Conservation (phyloP, 1,139 yeast species). For the Arxiozyma bovina region DNA sequence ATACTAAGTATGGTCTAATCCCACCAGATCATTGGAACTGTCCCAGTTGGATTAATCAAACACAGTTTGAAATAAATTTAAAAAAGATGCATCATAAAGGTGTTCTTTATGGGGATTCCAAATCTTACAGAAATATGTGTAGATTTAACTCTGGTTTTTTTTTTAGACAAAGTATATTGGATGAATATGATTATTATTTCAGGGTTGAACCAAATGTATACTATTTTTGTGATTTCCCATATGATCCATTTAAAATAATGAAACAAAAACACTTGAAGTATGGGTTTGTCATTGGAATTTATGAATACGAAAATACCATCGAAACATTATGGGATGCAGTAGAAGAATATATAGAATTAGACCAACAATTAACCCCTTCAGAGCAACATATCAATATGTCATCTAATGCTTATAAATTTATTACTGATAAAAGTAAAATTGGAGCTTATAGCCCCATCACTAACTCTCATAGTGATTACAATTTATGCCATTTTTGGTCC, state of each 20-base stretch:
- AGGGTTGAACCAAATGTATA: constrained; percentile 88
- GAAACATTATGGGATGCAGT: constrained; percentile 78
- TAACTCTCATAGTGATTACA: constrained; percentile 50
- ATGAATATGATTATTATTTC: constrained; percentile 76
- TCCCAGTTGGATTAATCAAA: constrained; percentile 40
- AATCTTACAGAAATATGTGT: constrained; percentile 77
- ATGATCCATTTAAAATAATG: constrained; percentile 83
- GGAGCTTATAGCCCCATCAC: constrained; percentile 17
- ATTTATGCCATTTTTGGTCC: constrained; percentile 92
- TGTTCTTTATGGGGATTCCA: constrained; percentile 68
- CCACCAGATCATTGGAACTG: constrained; percentile 65
- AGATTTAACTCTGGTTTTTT: constrained; percentile 78
- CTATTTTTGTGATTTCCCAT: constrained; percentile 68
- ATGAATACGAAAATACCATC: constrained; percentile 74
- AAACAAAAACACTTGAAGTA: constrained; percentile 63
- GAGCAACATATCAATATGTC: constrained; percentile 41
- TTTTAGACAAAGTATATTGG: constrained; percentile 60
- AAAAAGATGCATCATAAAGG: constrained; percentile 47
- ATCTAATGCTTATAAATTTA: constrained; percentile 58
- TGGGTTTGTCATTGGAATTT: constrained; percentile 73
- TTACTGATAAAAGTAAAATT: constrained; percentile 51
- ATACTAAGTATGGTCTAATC: constrained; percentile 63
- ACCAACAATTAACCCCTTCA: constrained; percentile 44
- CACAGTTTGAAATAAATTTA: constrained; percentile 40
- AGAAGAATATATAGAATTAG: constrained; percentile 48